Conservation (phyloP, 495 filamentous ascomycete genomes). For the Pseudoneurospora amorphoporcata region DNA sequence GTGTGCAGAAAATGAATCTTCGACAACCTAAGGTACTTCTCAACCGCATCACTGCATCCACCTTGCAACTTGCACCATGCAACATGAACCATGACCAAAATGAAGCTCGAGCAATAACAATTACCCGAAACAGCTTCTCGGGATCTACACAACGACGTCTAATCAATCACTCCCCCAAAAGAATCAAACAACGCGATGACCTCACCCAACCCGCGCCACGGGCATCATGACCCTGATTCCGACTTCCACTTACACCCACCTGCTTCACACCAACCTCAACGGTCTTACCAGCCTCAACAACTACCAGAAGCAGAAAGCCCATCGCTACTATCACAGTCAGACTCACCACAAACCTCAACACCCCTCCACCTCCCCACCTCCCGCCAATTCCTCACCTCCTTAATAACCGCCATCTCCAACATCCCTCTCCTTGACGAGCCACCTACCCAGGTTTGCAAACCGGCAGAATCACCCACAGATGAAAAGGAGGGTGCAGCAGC, state of each 20-base stretch:
- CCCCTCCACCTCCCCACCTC: slow-evolving; percentile 23
- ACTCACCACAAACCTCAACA: not conserved
- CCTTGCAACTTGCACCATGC: not conserved
- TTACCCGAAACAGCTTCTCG: not conserved
- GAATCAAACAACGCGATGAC: not conserved
- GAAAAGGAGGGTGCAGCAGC: no score
- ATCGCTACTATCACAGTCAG: not conserved
- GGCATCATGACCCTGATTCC: not conserved
- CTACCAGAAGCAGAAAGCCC: not conserved
- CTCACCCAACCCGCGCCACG: not conserved
- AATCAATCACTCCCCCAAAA: not conserved
- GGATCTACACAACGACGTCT: not conserved
- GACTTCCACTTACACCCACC: not conserved
- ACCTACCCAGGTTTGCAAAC: not conserved
- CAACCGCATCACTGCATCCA: not conserved
- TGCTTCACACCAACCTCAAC: not conserved
- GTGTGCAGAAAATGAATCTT: not conserved
- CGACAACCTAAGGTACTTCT: not conserved
- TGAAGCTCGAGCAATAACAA: not conserved
- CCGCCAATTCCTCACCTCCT: slow-evolving; percentile 33
- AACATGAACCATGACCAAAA: not conserved
- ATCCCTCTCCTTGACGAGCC: slow-evolving; percentile 18
- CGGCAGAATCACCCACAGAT: no score
- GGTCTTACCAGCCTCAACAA: not conserved
- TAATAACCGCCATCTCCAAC: slow-evolving; percentile 32